Base-by-base conservation (phyloP, 139 green algal species). In the Dunaliella primolecta region DNA sequence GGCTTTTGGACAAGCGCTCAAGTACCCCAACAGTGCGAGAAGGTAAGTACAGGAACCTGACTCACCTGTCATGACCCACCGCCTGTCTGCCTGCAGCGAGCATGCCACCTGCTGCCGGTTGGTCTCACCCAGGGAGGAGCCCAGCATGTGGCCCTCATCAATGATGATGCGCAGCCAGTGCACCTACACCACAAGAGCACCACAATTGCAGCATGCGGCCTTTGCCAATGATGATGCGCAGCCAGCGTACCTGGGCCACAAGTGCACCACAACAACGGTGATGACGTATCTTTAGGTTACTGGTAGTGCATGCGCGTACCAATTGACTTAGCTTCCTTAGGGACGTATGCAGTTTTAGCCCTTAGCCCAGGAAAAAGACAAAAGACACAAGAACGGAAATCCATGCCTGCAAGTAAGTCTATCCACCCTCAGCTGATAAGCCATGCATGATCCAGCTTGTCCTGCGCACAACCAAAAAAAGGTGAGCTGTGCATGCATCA, bases 61-160 rank as follows among this genome's bases (percentile, higher is more conserved):
- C 86, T 1, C 94, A 81, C 95, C 95, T 35, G 96, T 98, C 90
- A 98, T 96, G 36, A 98, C 88, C 96, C 97, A 99, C 7, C 96
- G 87, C 2, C 94, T 83, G 81, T 97, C 94, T 11, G 96, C 94
- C 1, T 71, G 89, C 46, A 99, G 88, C 30, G 84, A 37, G n/a
- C 83, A 91, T 0, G 91, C 92, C 91, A 96, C 95, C 25, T 86
- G 85, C 70, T 97, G 93, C 88, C 94, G 95, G 90, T 95, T 98
- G 83, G 96, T 99, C 75, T 96, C 90, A 35, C 81, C 25, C 31
- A 94, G 85, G 35, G 80, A 90, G 1, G 87, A 83, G 29, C 88
- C 90, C 33, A 99, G 88, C 72, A 92, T 91, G 91, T 99, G 97
- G 31, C 97, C 97, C 87, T 99, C 97, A 84, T 99, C 97, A 36